Conservation (phyloP, 371 early-diverging fungal species). For the Polyrhizophydium stewartii region DNA sequence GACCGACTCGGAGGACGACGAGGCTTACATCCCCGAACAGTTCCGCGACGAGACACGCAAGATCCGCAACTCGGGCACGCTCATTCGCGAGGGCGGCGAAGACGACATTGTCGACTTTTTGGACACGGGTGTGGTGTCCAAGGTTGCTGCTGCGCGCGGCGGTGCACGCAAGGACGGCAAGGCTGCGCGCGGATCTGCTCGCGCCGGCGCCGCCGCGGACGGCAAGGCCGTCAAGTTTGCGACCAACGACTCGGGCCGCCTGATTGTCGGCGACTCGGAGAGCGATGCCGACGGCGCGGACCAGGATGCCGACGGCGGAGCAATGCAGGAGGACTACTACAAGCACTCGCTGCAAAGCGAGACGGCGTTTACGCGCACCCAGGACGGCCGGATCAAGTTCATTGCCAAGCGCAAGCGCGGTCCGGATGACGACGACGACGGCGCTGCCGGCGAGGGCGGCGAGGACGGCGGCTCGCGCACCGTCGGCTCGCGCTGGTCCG, state of each 20-base stretch:
- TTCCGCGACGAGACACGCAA: constrained; percentile 16
- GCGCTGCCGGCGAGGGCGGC: constrained; percentile 44
- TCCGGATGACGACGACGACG: constrained; percentile 22
- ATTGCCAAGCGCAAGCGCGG: constrained; percentile 33
- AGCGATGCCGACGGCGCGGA: constrained; percentile 9
- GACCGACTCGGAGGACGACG: constrained; percentile 39
- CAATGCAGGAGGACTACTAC: constrained; percentile 66
- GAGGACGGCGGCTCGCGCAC: constrained; percentile 22
- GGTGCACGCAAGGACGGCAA: constrained; percentile 31
- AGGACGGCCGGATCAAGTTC: constrained; percentile 84
- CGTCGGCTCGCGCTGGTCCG: constrained; percentile 7
- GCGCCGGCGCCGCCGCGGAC: constrained; percentile 11
- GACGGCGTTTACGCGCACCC: constrained; percentile 81
- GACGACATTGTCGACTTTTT: constrained; percentile 88
- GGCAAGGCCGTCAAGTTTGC: constrained; percentile 49
- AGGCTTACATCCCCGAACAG: constrained; percentile 30
- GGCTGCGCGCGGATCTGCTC: constrained; percentile 1
- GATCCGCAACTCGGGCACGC: constrained; percentile 12
- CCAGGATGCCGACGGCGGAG: constrained; percentile 26
- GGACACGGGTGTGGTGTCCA: constrained; percentile 78
- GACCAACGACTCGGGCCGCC: constrained; percentile 68
- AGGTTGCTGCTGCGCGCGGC: constrained; percentile 38
- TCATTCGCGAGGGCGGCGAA: constrained; percentile 55
- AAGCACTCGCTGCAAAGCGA: constrained; percentile 68
- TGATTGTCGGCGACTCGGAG: constrained; percentile 69